These are phyloP conservation scores for rapeseed (Brassica napus) DNA, from an alignment of 345 rosid genomes.

Conservation along the genomic window Da-Ae NC_063435.1:25411501-25412000, in stretches of 20 bases:
- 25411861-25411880: slow-evolving; percentile 8
- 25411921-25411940: background rate
- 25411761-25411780: slow-evolving; percentile 78
- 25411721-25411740: slow-evolving; percentile 65
- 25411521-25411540: slow-evolving; percentile 56
- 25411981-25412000: background rate
- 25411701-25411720: slow-evolving; percentile 54
- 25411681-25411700: background rate
- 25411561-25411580: slow-evolving; percentile 24
- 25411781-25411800: slow-evolving; percentile 44
- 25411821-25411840: background rate
- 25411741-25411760: slow-evolving; percentile 52
- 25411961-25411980: background rate
- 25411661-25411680: slow-evolving; percentile 2
- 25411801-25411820: slow-evolving; percentile 14
- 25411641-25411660: background rate
- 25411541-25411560: slow-evolving; percentile 76
- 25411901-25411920: background rate
- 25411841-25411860: background rate
- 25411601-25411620: background rate
- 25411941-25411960: background rate
- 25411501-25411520: slow-evolving; percentile 77
- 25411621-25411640: too few species aligned
- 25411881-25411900: slow-evolving; percentile 18
- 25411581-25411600: background rate